Evolutionary conservation across 106 monocot genomes (phyloP).

Genomic region (Dendrobium nobile): DNA sequence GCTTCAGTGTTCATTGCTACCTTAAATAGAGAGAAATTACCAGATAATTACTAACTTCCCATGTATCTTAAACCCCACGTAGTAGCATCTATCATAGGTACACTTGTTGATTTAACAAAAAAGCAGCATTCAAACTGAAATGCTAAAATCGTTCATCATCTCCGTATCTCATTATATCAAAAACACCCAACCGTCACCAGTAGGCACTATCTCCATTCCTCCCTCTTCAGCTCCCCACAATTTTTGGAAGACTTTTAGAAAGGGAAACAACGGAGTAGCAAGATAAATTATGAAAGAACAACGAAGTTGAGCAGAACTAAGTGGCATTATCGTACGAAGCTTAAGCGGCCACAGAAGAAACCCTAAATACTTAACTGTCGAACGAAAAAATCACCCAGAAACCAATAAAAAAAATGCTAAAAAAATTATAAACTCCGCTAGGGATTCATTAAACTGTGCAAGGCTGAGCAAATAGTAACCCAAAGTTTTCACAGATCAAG

Average conservation of each 20-base stretch:
- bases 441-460: background rate
- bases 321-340: background rate
- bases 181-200: background rate
- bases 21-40: background rate
- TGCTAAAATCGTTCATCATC: background rate
- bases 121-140: background rate
- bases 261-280: background rate
- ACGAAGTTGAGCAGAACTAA: background rate
- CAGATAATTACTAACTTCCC: background rate
- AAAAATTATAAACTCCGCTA: background rate
- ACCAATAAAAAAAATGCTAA: background rate
- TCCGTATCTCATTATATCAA: background rate
- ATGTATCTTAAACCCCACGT: background rate
- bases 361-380: background rate
- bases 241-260: background rate
- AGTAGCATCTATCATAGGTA: background rate
- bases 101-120: background rate
- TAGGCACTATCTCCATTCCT: background rate
- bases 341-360: background rate
- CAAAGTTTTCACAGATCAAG: background rate
- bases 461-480: background rate
- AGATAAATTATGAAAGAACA: background rate
- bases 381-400: background rate
- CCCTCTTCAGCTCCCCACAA: background rate
- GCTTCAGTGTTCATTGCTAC: background rate